phyloP scores from a whole-genome alignment of 768 basidiomycete species.

The Lentinus tigrinus region DNA sequence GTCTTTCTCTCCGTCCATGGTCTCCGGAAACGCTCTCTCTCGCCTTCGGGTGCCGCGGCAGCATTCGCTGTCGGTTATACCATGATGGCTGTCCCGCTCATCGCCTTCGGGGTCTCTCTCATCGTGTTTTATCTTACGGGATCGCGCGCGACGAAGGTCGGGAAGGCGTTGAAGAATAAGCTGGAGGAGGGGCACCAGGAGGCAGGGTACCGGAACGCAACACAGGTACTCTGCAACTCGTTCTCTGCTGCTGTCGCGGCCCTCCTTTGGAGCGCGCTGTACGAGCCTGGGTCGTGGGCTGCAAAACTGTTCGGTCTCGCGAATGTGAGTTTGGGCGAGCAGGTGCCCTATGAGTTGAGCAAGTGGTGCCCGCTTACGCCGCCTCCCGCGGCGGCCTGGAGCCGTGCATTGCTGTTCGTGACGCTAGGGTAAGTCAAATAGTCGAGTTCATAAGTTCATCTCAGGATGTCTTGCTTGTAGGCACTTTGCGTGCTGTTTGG shows the following conservation, averaged over 20 bases:
- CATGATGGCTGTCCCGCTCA: slow-evolving; percentile 66
- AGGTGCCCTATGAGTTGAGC: slow-evolving; percentile 35
- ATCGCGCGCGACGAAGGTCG: slow-evolving; percentile 84
- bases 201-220: slow-evolving; percentile 70
- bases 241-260: slow-evolving; percentile 59
- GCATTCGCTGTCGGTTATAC: slow-evolving; percentile 77
- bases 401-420: slow-evolving; percentile 60
- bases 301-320: not conserved
- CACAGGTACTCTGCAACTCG: slow-evolving; percentile 86
- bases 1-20: slow-evolving; percentile 66
- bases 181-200: slow-evolving; percentile 80
- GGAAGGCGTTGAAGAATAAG: slow-evolving; percentile 69
- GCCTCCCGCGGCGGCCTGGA: slow-evolving; percentile 46
- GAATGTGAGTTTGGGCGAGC: slow-evolving; percentile 7
- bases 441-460: not conserved
- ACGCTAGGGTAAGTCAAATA: slow-evolving; percentile 55
- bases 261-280: slow-evolving; percentile 62
- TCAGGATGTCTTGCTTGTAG: slow-evolving; percentile 37
- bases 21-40: slow-evolving; percentile 69
- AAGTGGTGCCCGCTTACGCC: slow-evolving; percentile 65
- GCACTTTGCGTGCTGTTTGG: slow-evolving; percentile 86
- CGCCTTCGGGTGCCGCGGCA: slow-evolving; percentile 70
- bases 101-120: slow-evolving; percentile 63
- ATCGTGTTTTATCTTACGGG: slow-evolving; percentile 80
- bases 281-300: slow-evolving; percentile 41